Base-by-base conservation (phyloP, 208 protist species). In the Trypanosoma platydactyli region DNA sequence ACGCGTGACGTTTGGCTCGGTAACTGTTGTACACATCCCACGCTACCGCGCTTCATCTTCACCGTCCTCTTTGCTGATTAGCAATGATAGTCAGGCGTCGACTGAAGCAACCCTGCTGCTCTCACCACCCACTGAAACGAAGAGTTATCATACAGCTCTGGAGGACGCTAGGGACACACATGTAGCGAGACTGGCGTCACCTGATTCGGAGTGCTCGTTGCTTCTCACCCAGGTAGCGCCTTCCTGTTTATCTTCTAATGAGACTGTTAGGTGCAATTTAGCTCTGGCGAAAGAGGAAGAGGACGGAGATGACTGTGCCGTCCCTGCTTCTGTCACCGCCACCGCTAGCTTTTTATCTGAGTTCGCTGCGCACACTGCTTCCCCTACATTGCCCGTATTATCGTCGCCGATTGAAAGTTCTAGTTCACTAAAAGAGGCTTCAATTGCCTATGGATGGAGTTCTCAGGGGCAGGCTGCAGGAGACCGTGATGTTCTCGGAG, bases 1-100 rank as follows among this genome's bases (percentile, higher is more conserved):
- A 33, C 65, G 48, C n/a, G 56, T 71, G 45, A 71, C 54, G 18
- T 71, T 71, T 71, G 65, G 65, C 12, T 20, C 44, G 3, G 56
- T 64, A 15, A 71, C 45, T 12, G 40, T 71, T 51, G n/a, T 58
- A 6, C 49, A 44, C 35, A 27, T 71, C 22, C 65, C 65, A 48
- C 38, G 15, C 20, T 35, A 13, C 33, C 6, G 20, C 16, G 33
- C 44, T 12, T 5, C 7, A 9, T n/a, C 13, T 45, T 42, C n/a
- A n/a, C n/a, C 45, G 3, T 33, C 53, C 3, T 25, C 57, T 52
- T 41, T 25, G 3, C 45, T 38, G 25, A 33, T n/a, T 20, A 40
- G 22, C 12, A 20, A 22, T 20, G 62, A 48, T 15, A 68, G 50
- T 59, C 40, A 25, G 18, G 1, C 41, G 27, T 55, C 33, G 3